Conservation (phyloP, 2,329 filamentous ascomycete species). For the Aspergillus awamori region DNA sequence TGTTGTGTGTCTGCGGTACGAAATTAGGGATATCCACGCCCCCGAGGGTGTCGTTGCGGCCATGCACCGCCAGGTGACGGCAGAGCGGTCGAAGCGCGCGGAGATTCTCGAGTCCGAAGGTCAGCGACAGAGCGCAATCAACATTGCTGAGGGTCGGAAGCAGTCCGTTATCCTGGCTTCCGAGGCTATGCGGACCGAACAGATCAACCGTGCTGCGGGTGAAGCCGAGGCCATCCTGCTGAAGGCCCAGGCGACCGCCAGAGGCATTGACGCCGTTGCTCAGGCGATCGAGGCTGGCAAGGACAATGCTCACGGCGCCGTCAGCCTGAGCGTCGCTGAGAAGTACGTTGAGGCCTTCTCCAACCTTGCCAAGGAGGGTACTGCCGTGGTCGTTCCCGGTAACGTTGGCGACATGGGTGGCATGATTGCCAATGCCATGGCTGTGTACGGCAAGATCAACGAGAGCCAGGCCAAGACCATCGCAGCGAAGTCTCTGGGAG, state of each 20-base stretch:
- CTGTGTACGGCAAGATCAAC: slow-evolving; percentile 91
- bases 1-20: slow-evolving; percentile 92
- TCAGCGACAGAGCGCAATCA: slow-evolving; percentile 96
- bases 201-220: slow-evolving; percentile 90
- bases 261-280: slow-evolving; percentile 85
- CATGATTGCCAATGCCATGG: slow-evolving; percentile 96
- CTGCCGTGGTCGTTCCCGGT: slow-evolving; percentile 90
- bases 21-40: slow-evolving; percentile 97
- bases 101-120: slow-evolving; percentile 98
- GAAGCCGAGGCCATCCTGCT: slow-evolving; percentile 92
- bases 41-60: slow-evolving; percentile 90
- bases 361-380: slow-evolving; percentile 91
- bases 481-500: slow-evolving; percentile 42
- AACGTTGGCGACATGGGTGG: slow-evolving; percentile 95
- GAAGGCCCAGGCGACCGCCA: slow-evolving; percentile 81
- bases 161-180: slow-evolving; percentile 95
- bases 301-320: slow-evolving; percentile 75
- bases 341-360: slow-evolving; percentile 97
- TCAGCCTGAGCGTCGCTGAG: slow-evolving; percentile 88
- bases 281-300: slow-evolving; percentile 72
- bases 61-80: slow-evolving; percentile 98
- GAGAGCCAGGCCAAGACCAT: slow-evolving; percentile 73
- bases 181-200: slow-evolving; percentile 83
- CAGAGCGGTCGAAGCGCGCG: slow-evolving; percentile 93
- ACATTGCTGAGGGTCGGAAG: slow-evolving; percentile 96